Evolutionary conservation across 768 basidiomycete genomes (phyloP), one percentile per base, ranked within the genome.

Genomic region (Naganishia onofrii): DNA sequence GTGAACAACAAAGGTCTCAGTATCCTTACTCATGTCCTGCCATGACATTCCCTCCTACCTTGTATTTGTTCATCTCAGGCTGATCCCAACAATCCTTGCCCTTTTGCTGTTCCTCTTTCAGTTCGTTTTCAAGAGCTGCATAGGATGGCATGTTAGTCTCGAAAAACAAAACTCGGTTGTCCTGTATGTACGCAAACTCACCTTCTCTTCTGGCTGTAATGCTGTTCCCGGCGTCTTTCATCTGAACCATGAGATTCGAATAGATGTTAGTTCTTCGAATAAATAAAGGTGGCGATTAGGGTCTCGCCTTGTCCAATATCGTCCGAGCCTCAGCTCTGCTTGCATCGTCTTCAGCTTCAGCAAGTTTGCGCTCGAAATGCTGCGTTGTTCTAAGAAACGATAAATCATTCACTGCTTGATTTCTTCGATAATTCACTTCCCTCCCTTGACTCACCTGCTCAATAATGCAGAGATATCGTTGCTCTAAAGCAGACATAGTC

Each of bases 291-390:
- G 23, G 26, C 48, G 1, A 23, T 4, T 51, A 13, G 13, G n/a
- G 21, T 28, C 42, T 44, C 21, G 29, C 60, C 38, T 63, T 63
- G 17, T 63, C 42, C 29, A 63, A 28, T 42, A 63, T 44, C 17
- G 60, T 29, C 12, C 26, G 23, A 13, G 34, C 60, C 28, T 63
- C 38, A 19, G 36, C 23, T 29, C 46, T 63, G 12, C 23, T 29
- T 13, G n/a, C 26, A n/a, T 63, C 36, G 42, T 63, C 60, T 23
- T 17, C 21, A 28, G 60, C 28, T 13, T n/a, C 42, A 26, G 38
- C 60, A 12, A 29, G 36, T 29, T 63, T 63, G 38, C 60, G 60
- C 23, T 63, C 60, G 60, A 63, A 63, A 63, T 63, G 42, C 26
- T 63, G 38, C 36, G 42, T 38, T 26, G 60, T 63, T 63, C 60